Base-by-base conservation (phyloP, 2,329 filamentous ascomycete genomes). In the Aspergillus costaricaensis region DNA sequence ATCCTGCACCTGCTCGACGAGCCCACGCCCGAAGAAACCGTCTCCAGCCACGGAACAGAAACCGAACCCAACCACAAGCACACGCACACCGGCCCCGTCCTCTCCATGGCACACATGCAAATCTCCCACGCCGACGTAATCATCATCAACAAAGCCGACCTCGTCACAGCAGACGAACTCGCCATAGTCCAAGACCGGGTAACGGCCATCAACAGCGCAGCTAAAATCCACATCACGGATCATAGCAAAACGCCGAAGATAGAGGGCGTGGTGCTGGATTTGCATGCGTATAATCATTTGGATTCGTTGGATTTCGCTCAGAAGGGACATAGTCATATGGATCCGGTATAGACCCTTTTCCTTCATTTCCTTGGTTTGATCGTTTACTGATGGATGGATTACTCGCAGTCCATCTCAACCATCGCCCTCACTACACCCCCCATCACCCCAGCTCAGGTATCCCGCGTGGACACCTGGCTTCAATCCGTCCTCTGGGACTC, bases 101-200 rank as follows among this genome's bases (percentile, higher is more conserved):
- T 97, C 76, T 97, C 94, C 0, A 96, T 91, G 2, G 95, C 95
- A 0, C 95, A 99, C 76, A 84, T 98, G 51, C 95, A 99, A 71
- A 96, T 99, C 62, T 97, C 92, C 1, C 94, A 99, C 70, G 95
- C 95, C 6, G 95, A 99, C 77, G 92, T 98, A 8, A 85, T 99
- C 48, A 86, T 99, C 41, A 86, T 99, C 68, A 99, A 99, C 79
- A 99, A 99, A 76, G 83, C 88, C 3, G 95, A 99, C 72, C 82
- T 97, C 3, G 92, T 98, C 3, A 86, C 83, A 5, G 74, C 83
- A 1, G 79, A 84, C 6, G 87, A 96, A 68, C 83, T 98, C 1
- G 77, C 85, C n/a, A 77, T 73, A 0, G 91, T 97, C 7, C 84
- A 83, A 63, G 82, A 85, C 15, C 85, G 95, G 49, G 88, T 98